Evolutionary conservation across 2,329 filamentous ascomycete genomes (phyloP).

Genomic region (Scolecobasidium constrictum): DNA sequence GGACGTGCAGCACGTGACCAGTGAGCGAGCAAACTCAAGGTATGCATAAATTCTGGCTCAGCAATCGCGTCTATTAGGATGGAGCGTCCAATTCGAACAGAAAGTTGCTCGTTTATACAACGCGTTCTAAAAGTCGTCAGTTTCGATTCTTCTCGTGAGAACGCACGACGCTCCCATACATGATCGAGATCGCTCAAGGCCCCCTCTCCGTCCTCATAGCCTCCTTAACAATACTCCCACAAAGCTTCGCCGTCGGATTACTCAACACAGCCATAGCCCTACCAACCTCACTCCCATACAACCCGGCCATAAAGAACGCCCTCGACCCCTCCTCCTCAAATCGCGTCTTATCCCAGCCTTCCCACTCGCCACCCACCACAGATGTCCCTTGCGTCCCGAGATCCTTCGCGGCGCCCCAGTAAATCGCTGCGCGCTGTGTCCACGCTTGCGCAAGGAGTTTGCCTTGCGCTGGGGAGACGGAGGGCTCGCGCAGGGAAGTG

Average conservation of each 20-base stretch:
- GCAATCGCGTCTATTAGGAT: no score
- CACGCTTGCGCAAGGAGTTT: slow-evolving; percentile 9
- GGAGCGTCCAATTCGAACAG: no score
- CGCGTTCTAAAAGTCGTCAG: no score
- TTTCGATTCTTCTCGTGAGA: no score
- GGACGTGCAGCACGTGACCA: no score
- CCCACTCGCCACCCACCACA: slow-evolving; percentile 15
- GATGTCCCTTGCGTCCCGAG: not conserved
- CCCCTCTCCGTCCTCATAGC: slow-evolving; percentile 35
- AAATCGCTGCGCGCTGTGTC: slow-evolving; percentile 10
- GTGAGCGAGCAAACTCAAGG: no score
- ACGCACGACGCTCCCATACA: no score
- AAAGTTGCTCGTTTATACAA: no score
- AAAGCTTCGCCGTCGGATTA: slow-evolving; percentile 53
- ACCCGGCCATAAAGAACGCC: slow-evolving; percentile 42
- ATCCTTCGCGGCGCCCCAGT: slow-evolving; percentile 5
- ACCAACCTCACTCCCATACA: slow-evolving; percentile 46
- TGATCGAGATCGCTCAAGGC: no score
- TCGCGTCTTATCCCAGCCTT: slow-evolving; percentile 23
- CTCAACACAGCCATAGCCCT: slow-evolving; percentile 47
- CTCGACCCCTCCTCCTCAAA: slow-evolving; percentile 45
- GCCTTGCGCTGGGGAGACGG: slow-evolving; percentile 1
- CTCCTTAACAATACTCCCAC: slow-evolving; percentile 50
- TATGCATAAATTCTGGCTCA: no score
- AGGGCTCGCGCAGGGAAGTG: not conserved